Evolutionary conservation across 306 rosid species (phyloP).

Genomic region (Rosa chinensis): DNA sequence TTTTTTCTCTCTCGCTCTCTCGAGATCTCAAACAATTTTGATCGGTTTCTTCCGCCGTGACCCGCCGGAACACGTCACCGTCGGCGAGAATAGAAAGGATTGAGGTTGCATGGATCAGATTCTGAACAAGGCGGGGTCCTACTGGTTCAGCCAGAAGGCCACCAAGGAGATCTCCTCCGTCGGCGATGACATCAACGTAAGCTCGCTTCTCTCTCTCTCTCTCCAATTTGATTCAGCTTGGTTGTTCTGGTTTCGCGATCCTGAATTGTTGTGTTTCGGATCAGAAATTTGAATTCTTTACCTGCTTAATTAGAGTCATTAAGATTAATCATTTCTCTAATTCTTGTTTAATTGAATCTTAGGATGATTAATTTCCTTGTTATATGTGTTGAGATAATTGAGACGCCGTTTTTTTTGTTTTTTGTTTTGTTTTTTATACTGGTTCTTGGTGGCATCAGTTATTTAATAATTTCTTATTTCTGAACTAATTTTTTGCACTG

Average conservation of each 20-base stretch:
- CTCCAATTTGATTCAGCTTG: background rate
- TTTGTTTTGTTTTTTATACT: background rate
- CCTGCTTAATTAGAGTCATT: background rate
- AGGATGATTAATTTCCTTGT: background rate
- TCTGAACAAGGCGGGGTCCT: slow-evolving; percentile 82
- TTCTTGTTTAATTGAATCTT: background rate
- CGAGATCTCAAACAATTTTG: background rate
- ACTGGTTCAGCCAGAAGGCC: slow-evolving; percentile 81
- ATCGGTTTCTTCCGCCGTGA: background rate
- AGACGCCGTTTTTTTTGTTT: background rate
- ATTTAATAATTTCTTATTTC: background rate
- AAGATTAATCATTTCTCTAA: background rate
- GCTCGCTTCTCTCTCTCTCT: background rate
- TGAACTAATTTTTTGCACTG: slow-evolving; percentile 15
- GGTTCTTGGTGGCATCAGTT: slow-evolving; percentile 1
- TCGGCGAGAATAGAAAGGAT: background rate
- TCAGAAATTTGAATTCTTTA: background rate
- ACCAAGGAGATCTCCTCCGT: slow-evolving; percentile 67
- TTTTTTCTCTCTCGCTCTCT: background rate
- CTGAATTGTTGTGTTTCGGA: background rate
- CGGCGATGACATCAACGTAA: slow-evolving; percentile 76
- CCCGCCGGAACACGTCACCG: background rate
- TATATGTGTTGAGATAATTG: background rate
- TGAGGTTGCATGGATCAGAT: slow-evolving; percentile 64
- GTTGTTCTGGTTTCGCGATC: background rate